phyloP scores from a whole-genome alignment of 202 grass and related monocot genomes.

The Carex arenaria region DNA sequence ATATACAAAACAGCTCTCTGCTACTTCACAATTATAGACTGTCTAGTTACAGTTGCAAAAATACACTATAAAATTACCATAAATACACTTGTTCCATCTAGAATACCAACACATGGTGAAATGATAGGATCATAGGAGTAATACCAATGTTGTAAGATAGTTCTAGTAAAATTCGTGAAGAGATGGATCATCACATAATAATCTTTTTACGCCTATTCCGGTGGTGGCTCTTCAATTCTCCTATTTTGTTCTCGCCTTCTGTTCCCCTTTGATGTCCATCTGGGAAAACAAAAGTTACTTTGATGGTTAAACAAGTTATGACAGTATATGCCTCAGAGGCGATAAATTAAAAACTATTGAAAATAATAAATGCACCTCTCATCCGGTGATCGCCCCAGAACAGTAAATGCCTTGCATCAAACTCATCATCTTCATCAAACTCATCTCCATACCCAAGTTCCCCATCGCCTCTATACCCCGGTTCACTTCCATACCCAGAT shows the following conservation, averaged over 20 bases:
- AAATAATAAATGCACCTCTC: constrained; percentile 34
- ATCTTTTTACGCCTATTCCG: constrained; percentile 24
- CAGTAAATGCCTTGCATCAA: constrained; percentile 57
- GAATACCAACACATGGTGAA: not conserved
- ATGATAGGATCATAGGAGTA: not conserved
- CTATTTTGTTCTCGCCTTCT: constrained; percentile 18
- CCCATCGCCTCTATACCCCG: constrained; percentile 84
- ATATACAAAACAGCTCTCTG: not conserved
- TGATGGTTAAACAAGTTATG: not conserved
- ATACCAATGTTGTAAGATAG: not conserved
- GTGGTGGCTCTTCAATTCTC: constrained; percentile 20
- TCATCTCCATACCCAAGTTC: constrained; percentile 92
- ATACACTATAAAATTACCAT: not conserved
- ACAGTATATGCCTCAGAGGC: not conserved
- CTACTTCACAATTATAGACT: not conserved
- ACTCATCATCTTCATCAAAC: constrained; percentile 89
- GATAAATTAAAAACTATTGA: not conserved
- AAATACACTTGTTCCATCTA: not conserved
- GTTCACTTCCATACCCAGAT: constrained; percentile 70
- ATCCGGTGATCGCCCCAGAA: constrained; percentile 72
- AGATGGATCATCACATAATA: constrained; percentile 1
- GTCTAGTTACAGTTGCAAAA: not conserved
- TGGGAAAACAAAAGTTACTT: not conserved
- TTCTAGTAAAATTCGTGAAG: not conserved
- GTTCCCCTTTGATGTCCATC: constrained; percentile 14